These are phyloP conservation scores for Nothophaeocryptopus gaeumannii DNA, from an alignment of 2,329 filamentous ascomycete genomes.

Conservation along the genomic window DNA sequence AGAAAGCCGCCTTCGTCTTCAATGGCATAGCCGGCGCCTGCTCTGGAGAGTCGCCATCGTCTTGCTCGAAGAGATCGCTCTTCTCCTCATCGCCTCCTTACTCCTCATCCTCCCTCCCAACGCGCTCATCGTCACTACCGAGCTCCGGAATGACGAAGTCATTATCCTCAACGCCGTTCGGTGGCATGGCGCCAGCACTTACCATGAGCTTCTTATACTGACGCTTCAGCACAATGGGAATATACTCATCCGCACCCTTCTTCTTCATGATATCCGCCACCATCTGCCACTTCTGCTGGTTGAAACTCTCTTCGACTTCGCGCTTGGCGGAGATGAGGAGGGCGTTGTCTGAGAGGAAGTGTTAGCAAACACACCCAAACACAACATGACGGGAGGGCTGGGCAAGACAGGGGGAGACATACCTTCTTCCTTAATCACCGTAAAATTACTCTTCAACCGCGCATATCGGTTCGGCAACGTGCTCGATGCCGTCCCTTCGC, in stretches of 20 bases:
- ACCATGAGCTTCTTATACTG: constrained; percentile 42
- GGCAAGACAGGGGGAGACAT: not conserved
- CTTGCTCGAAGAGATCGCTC: not conserved
- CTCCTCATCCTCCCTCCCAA: not conserved
- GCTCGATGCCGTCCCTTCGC: constrained; percentile 33
- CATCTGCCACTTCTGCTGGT: constrained; percentile 40
- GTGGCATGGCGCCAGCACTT: constrained; percentile 22
- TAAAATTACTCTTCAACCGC: constrained; percentile 16
- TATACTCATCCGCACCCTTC: constrained; percentile 35
- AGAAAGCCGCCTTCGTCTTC: too few relatives aligned
- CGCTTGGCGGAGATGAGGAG: constrained; percentile 38
- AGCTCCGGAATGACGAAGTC: constrained; percentile 25
- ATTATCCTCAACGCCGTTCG: constrained; percentile 23
- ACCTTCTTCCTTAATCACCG: constrained; percentile 35
- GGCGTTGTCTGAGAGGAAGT: constrained; percentile 27
- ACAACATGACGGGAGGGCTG: not conserved
- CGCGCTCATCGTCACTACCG: constrained; percentile 4
- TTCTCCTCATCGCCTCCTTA: not conserved
- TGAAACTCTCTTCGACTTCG: constrained; percentile 41
- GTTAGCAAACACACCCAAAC: not conserved
- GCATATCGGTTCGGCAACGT: constrained; percentile 41
- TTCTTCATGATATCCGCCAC: constrained; percentile 36
- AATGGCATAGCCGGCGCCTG: too few relatives aligned
- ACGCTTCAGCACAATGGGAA: constrained; percentile 36
- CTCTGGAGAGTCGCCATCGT: too few relatives aligned